These are phyloP conservation scores for Suhomyces kilbournensis DNA, from an alignment of 805 yeast species.

Conservation along the genomic window DNA sequence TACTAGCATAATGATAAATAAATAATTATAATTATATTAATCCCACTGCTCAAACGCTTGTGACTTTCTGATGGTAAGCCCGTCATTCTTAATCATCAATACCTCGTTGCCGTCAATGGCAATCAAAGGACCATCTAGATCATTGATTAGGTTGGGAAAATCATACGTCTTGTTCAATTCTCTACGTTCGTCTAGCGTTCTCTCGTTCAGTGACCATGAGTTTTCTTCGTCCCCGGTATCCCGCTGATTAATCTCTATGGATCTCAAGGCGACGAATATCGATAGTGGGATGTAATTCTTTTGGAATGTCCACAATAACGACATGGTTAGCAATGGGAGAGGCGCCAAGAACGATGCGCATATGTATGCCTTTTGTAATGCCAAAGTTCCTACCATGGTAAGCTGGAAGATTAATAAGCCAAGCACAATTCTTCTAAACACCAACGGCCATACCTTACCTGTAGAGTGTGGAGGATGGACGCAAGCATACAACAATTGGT, in stretches of 20 bases:
- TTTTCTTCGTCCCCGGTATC: constrained; percentile 17
- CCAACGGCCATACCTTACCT: constrained; percentile 93
- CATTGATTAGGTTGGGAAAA: constrained; percentile 68
- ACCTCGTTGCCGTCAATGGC: constrained; percentile 55
- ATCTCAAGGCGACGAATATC: constrained; percentile 80
- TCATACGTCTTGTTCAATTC: constrained; percentile 70
- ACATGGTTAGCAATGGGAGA: constrained; percentile 65
- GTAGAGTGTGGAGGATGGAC: constrained; percentile 97
- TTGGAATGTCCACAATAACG: constrained; percentile 76
- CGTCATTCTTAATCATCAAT: constrained; percentile 27
- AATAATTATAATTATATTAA: neutral
- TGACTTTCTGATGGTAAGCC: constrained; percentile 25
- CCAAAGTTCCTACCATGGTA: constrained; percentile 89
- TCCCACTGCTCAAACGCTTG: constrained; percentile 15
- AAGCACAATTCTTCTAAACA: constrained; percentile 74
- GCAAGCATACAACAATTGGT: constrained; percentile 84
- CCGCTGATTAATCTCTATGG: constrained; percentile 53
- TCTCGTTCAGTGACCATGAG: constrained; percentile 14
- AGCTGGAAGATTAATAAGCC: constrained; percentile 84
- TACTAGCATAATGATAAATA: neutral
- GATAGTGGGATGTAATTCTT: constrained; percentile 77
- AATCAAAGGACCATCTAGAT: constrained; percentile 84
- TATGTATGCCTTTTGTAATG: constrained; percentile 73
- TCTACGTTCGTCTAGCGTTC: constrained; percentile 75
- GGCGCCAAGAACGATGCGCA: constrained; percentile 74